These are phyloP conservation scores for Pseudomassariella vexata DNA, from an alignment of 2,329 filamentous ascomycete genomes.

Conservation along the genomic window DNA sequence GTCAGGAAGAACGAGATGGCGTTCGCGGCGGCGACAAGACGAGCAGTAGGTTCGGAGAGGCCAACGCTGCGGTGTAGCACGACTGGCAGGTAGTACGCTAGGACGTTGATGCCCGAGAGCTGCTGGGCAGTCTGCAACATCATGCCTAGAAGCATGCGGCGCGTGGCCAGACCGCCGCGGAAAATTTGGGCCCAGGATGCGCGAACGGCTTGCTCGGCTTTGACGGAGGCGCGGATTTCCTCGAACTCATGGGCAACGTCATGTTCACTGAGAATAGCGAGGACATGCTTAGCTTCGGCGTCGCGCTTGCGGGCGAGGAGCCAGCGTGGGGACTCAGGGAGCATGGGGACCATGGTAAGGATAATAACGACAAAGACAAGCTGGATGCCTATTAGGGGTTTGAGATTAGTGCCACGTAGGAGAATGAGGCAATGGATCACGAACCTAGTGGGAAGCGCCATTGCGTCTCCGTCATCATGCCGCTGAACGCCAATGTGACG, in stretches of 20 bases:
- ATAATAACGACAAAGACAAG: conserved; percentile 32
- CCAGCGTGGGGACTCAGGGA: conserved; percentile 28
- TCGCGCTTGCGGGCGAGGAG: conserved; percentile 19
- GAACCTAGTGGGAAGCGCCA: too few relatives aligned
- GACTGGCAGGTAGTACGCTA: conserved; percentile 34
- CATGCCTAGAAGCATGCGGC: conserved; percentile 44
- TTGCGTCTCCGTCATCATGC: too few relatives aligned
- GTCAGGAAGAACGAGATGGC: conserved; percentile 24
- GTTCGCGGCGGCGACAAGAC: conserved; percentile 45
- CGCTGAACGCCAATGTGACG: too few relatives aligned
- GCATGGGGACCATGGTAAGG: conserved; percentile 20
- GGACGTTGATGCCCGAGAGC: conserved; percentile 29
- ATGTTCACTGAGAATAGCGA: conserved; percentile 19
- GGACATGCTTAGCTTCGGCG: conserved; percentile 23
- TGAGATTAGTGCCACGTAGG: too few relatives aligned
- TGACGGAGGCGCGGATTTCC: conserved; percentile 25
- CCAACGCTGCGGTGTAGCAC: conserved; percentile 48
- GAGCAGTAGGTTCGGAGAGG: conserved; percentile 39
- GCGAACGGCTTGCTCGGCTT: conserved; percentile 32
- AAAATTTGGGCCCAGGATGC: conserved; percentile 44
- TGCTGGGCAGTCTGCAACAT: conserved; percentile 32
- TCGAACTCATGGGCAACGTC: conserved; percentile 17
- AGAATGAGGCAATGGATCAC: too few relatives aligned
- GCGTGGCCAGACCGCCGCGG: conserved; percentile 39
- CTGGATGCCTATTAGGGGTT: conserved; percentile 42